Base-by-base conservation (phyloP, 2,329 filamentous ascomycete species). In the Claviceps africana region DNA sequence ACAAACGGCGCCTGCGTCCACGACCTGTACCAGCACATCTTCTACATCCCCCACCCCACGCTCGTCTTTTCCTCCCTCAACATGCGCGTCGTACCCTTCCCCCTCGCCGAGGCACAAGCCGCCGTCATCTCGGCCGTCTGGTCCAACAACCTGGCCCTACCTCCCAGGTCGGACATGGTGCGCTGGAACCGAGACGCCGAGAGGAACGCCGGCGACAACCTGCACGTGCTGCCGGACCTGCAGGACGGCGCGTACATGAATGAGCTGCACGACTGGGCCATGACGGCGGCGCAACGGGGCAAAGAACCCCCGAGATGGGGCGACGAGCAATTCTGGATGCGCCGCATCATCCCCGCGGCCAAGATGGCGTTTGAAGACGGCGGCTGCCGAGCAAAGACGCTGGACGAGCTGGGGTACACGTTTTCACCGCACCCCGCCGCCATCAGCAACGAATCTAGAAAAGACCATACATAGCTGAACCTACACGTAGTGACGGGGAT, bases 31-130 rank as follows among this genome's bases (percentile, higher is more conserved):
- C 75, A 88, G 57, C 88, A 97, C 60, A 61, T 96, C 10, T 84
- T 96, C 64, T 82, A 83, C 64, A 81, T 83, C 3, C 71, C 78
- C 1, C 79, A 88, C 55, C 88, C 90, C 1, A 93, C 87, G 0
- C 72, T 97, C 1, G 83, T 79, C 0, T 90, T 96, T 62, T 75
- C 86, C 0, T 81, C 79, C 0, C 72, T 96, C 40, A 83, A 86
- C 17, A 84, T 89, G 62, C 85, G 85, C 58, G 79, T 93, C n/a
- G 85, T 94, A n/a, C 91, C 91, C 0, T 95, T 95, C 64, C 84
- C 87, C 0, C 61, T 93, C 1, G 77, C 83, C 0, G 88, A 96
- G 68, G 81, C 79, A 6, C 90, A 96, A 66, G 81, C 82, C 1
- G 85, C 89, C 0, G 78, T 87, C 0, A 74, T 94, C 46, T 81